Percentiles rank a stretch among this genome's conserved stretches.
These are phyloP conservation scores for Deinandra increscens DNA, from an alignment of 129 eudicot genomes.

Conservation along the genomic window DNA sequence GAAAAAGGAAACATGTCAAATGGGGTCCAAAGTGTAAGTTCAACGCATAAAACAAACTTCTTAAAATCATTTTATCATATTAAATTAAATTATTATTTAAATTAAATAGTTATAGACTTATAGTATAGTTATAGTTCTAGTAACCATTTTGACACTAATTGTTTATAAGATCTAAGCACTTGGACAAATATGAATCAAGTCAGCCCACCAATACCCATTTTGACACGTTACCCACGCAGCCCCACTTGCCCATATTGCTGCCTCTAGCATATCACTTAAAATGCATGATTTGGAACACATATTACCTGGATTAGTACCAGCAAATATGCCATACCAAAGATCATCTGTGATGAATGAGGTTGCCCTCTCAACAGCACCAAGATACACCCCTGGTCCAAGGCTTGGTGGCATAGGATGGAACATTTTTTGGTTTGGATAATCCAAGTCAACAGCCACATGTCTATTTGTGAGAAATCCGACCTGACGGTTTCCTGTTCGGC, in stretches of 20 bases:
- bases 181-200: neutral
- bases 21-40: neutral
- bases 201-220: neutral
- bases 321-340: slow-evolving; percentile 83
- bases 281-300: neutral
- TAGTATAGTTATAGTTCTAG: neutral
- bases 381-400: slow-evolving; percentile 83
- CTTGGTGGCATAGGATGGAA: slow-evolving; percentile 90
- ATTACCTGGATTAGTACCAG: slow-evolving; percentile 84
- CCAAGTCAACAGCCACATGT: slow-evolving; percentile 83
- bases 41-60: neutral
- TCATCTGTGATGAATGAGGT: slow-evolving; percentile 76
- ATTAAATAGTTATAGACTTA: neutral
- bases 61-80: neutral
- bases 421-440: slow-evolving; percentile 82
- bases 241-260: neutral
- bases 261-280: slow-evolving; percentile 3
- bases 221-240: neutral
- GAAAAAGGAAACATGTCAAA: neutral
- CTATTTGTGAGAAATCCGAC: slow-evolving; percentile 82
- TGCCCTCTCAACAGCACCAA: slow-evolving; percentile 89
- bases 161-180: neutral
- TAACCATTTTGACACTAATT: neutral
- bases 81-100: neutral
- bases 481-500: slow-evolving; percentile 74